phyloP scores from a whole-genome alignment of 2,329 filamentous ascomycete genomes.

The Cadophora malorum region DNA sequence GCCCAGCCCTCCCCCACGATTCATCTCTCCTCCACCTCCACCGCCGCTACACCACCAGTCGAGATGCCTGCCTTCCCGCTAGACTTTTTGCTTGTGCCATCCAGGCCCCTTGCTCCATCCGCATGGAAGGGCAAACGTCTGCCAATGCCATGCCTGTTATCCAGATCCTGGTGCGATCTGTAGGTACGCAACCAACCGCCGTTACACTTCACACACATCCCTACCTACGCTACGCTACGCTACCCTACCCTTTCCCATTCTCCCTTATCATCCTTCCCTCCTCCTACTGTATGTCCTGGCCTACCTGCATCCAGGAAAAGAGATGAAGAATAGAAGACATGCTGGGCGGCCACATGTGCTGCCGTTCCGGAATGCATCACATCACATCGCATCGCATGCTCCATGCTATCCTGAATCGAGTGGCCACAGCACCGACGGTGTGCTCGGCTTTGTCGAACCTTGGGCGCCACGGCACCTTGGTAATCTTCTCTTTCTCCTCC shows the following conservation, averaged over 20 bases:
- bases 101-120: slow-evolving; percentile 8
- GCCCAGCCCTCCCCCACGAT: slow-evolving; percentile 7
- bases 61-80: not conserved
- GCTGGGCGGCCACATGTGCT: slow-evolving; percentile 26
- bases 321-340: not conserved
- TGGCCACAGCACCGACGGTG: slow-evolving; percentile 6
- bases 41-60: not conserved
- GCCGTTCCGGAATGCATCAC: slow-evolving; percentile 15
- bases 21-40: not conserved
- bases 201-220: not conserved
- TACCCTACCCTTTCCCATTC: no score
- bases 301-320: not conserved
- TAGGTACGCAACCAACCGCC: slow-evolving; percentile 12
- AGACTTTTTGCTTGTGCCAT: slow-evolving; percentile 10
- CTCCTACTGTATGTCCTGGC: no score
- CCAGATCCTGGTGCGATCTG: slow-evolving; percentile 15
- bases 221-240: not conserved
- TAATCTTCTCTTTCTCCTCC: not conserved
- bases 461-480: slow-evolving; percentile 24
- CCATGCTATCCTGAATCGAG: slow-evolving; percentile 1
- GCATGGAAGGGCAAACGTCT: not conserved
- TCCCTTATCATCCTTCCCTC: no score
- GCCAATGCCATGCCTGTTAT: slow-evolving; percentile 3
- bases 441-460: slow-evolving; percentile 24
- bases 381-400: slow-evolving; percentile 13